phyloP scores from a whole-genome alignment of 768 basidiomycete genomes.

The Macrolepiota dolichaula region DNA sequence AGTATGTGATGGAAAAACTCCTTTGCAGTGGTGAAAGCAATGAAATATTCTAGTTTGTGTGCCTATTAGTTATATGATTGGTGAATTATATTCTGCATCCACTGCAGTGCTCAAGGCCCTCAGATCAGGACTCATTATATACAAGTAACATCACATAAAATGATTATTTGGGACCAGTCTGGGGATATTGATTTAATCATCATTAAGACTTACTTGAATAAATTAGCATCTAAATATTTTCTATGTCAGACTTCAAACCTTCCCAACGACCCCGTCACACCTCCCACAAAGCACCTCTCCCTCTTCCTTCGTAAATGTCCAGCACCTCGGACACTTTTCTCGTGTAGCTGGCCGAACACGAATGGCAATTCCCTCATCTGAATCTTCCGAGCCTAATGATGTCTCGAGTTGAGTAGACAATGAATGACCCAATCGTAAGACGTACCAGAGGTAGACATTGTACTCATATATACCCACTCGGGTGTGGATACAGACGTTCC shows the following conservation, averaged over 20 bases:
- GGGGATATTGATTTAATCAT: not conserved
- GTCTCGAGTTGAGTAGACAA: not conserved
- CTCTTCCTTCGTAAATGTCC: constrained; percentile 64
- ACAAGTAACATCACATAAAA: too few species aligned
- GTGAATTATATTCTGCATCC: too few species aligned
- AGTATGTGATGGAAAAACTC: too few species aligned
- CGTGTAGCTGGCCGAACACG: constrained; percentile 57
- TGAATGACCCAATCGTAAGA: not conserved
- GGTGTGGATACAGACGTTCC: constrained; percentile 33
- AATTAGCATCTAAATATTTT: not conserved
- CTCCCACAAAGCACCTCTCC: constrained; percentile 60
- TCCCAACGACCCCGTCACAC: constrained; percentile 38
- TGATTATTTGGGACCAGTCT: too few species aligned
- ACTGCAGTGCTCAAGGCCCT: too few species aligned
- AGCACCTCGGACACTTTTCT: constrained; percentile 88
- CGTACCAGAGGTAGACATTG: constrained; percentile 44
- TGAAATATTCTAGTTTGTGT: too few species aligned
- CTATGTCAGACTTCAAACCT: not conserved
- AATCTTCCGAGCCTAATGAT: constrained; percentile 15
- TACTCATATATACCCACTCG: constrained; percentile 47
- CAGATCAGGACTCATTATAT: too few species aligned
- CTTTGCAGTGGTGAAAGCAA: too few species aligned
- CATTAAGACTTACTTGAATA: not conserved
- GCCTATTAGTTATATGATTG: too few species aligned
- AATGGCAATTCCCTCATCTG: constrained; percentile 37